Evolutionary conservation across 495 filamentous ascomycete genomes (phyloP), one percentile per base, ranked within the genome.

Genomic region (Delitschia confertaspora): DNA sequence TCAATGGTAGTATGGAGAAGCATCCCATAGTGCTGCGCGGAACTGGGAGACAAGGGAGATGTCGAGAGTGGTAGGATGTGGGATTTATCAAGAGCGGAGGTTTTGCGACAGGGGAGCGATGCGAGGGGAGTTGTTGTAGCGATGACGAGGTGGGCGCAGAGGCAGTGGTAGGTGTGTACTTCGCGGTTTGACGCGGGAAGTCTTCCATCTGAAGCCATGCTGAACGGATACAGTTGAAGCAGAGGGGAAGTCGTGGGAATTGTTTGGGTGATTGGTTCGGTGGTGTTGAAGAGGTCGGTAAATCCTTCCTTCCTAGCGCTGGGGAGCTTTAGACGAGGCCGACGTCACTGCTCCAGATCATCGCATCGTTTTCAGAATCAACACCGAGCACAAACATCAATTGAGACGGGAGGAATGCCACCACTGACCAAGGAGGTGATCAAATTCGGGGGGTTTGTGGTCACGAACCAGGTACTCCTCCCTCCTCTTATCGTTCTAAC

Each of bases 101-200:
- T 33, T 11, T 56, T 51, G 26, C 82, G 78, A 4, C 60, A 65
- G 1, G 78, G 76, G 23, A 85, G 75, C 3, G 59, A 25, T 9
- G 61, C 30, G 40, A 85, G 59, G 13, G 57, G 41, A 45, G 77
- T 70, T 3, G 79, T 83, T 33, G 72, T 78, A 13, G 82, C 74
- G 42, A 87, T 68, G 32, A 87, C 65, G 58, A 83, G 76, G 57
- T 80, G 72, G 30, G 68, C 75, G 72, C 82, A 87, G 68, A 79
- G 67, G 70, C 81, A 85, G 67, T 87, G 82, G 69, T 83, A 80
- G 37, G 79, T 83, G 56, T 69, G 66, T 52, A 77, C 69, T 26
- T 42, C 38, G 18, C 56, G 61, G 62, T 33, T 26, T 30, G 23
- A 27, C 21, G 47, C 42, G 17, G 41, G 30, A 25, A n/a, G n/a